phyloP scores from a whole-genome alignment of 1,284 basidiomycete genomes.

The Pseudozyma thailandica region DNA sequence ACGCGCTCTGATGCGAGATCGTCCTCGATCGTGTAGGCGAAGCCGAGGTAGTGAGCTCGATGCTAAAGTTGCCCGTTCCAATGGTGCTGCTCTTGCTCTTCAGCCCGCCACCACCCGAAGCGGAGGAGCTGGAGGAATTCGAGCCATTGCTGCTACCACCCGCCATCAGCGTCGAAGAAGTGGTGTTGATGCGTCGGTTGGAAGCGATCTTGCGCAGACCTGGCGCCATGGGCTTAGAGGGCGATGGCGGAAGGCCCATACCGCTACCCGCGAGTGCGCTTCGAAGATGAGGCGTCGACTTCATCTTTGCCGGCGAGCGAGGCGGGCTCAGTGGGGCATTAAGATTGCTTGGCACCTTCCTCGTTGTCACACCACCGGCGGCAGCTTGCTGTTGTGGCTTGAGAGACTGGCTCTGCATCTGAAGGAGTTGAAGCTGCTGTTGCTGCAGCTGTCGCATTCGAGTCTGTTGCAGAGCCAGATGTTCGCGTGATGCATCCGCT shows the following conservation, averaged over 20 bases:
- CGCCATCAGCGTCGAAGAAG: conserved; percentile 1
- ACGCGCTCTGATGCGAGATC: conserved; percentile 27
- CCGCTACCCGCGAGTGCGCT: conserved; percentile 11
- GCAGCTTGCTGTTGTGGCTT: conserved; percentile 4
- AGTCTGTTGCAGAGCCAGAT: conserved; percentile 27
- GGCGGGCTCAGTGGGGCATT: conserved; percentile 38
- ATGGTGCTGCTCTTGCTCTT: conserved; percentile 19
- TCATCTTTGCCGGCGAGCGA: conserved; percentile 47
- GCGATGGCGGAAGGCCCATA: conserved; percentile 22
- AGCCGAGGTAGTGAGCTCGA: conserved; percentile 39
- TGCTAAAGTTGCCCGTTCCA: conserved; percentile 33
- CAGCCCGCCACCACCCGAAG: conserved; percentile 2
- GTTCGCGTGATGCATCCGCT: conserved; percentile 26
- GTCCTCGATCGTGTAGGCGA: conserved; percentile 37
- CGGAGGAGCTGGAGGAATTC: conserved; percentile 17
- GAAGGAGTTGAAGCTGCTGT: conserved; percentile 31
- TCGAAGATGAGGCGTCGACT: conserved; percentile 49
- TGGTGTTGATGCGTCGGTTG: conserved; percentile 39
- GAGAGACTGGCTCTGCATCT: conserved; percentile 34
- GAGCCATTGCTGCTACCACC: conserved; percentile 15
- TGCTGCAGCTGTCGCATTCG: conserved; percentile 41
- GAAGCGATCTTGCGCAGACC: conserved; percentile 52
- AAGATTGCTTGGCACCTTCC: conserved; percentile 28
- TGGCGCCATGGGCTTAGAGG: conserved; percentile 14
- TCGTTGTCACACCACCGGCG: conserved; percentile 12